Conservation (phyloP, 1,284 basidiomycete genomes). For the Chalciporus sp. region DNA sequence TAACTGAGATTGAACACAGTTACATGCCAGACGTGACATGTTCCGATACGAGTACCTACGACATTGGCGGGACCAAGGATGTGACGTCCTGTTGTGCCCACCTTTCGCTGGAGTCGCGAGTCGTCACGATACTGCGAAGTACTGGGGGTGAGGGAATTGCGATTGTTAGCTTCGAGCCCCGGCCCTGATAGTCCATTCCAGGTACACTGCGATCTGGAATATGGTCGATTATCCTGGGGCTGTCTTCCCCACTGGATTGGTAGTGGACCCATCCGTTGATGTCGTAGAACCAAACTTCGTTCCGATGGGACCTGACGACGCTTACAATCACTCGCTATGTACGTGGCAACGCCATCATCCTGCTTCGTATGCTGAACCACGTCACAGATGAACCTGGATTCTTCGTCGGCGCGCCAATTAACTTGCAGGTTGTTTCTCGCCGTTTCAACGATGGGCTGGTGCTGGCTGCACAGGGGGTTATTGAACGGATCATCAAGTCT, state of each 20-base stretch:
- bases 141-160: conserved; percentile 24
- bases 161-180: too few species aligned
- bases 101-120: conserved; percentile 25
- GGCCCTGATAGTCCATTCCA: not conserved
- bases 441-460: conserved; percentile 28
- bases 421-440: conserved; percentile 22
- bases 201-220: conserved; percentile 16
- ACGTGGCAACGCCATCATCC: not conserved
- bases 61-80: conserved; percentile 23
- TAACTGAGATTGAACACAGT: conserved; percentile 3
- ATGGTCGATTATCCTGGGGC: conserved; percentile 7
- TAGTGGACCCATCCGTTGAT: conserved; percentile 7
- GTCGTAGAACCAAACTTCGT: conserved; percentile 3
- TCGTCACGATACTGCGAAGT: conserved; percentile 22
- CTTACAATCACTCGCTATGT: conserved; percentile 9
- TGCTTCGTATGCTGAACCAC: not conserved
- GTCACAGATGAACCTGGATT: conserved; percentile 22
- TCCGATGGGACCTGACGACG: conserved; percentile 13
- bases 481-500: conserved; percentile 16
- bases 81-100: conserved; percentile 27
- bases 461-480: conserved; percentile 19
- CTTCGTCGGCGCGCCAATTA: conserved; percentile 17
- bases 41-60: conserved; percentile 24
- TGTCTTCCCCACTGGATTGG: conserved; percentile 15
- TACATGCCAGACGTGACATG: conserved; percentile 19